A percentile compares a stretch with the other conserved stretches of the same genome.
phyloP scores from a whole-genome alignment of 2,329 filamentous ascomycete species.

The Ophiocordyceps unilateralis region DNA sequence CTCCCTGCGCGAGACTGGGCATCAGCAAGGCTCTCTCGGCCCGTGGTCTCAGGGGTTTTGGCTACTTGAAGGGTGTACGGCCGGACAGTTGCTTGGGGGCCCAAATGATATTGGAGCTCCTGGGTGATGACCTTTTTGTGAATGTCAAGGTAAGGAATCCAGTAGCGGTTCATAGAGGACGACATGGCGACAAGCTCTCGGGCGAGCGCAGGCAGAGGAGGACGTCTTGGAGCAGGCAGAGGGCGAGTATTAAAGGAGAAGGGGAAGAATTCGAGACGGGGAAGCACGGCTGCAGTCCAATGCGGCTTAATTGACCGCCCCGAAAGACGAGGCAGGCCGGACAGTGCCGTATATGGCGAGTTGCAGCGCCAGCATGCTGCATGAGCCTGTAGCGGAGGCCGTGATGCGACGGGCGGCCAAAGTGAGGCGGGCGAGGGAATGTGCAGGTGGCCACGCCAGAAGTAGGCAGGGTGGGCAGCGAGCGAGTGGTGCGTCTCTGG shows the following conservation, averaged over 20 bases:
- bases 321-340: neutral
- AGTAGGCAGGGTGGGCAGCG: no score
- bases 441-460: neutral
- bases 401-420: neutral
- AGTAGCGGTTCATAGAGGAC: slow-evolving; percentile 35
- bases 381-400: neutral
- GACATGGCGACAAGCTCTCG: slow-evolving; percentile 7
- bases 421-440: slow-evolving; percentile 2
- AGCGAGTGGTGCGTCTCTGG: neutral
- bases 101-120: slow-evolving; percentile 40
- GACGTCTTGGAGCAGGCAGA: no score
- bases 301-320: slow-evolving; percentile 1
- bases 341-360: slow-evolving; percentile 1
- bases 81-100: slow-evolving; percentile 38
- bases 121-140: slow-evolving; percentile 42
- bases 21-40: neutral
- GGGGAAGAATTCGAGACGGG: no score
- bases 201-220: neutral
- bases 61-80: slow-evolving; percentile 37
- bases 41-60: neutral
- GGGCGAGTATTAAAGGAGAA: no score
- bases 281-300: no score
- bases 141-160: slow-evolving; percentile 42
- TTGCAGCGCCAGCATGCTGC: no score
- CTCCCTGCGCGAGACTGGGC: slow-evolving; percentile 24